These are phyloP conservation scores for Tremellales sp. DNA, from an alignment of 1,284 basidiomycete species.

Conservation along the genomic window DNA sequence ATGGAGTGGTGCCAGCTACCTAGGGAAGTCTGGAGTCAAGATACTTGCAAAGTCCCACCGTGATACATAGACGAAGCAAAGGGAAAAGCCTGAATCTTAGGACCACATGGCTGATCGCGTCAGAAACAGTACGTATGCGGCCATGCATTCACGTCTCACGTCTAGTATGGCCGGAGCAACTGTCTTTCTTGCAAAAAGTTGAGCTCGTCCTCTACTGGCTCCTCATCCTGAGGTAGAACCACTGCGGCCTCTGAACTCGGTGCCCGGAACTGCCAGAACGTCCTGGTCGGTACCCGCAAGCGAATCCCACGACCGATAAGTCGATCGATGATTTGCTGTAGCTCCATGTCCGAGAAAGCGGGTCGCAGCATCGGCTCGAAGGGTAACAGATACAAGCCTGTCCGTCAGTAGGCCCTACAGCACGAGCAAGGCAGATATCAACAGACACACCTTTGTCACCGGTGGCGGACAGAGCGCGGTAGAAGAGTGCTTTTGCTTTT, in stretches of 20 bases:
- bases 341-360: conserved; percentile 64
- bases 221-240: conserved; percentile 24
- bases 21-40: conserved; percentile 69
- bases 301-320: no score
- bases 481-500: conserved; percentile 71
- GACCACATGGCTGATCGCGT: not conserved
- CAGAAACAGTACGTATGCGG: no score
- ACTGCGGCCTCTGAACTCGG: conserved; percentile 47
- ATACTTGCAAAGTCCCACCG: conserved; percentile 41
- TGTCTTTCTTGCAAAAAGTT: conserved; percentile 35
- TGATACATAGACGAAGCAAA: not conserved
- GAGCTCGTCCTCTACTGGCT: conserved; percentile 34
- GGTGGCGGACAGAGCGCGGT: conserved; percentile 73
- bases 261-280: no score
- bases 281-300: conserved; percentile 63
- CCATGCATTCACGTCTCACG: no score
- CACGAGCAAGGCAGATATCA: no score
- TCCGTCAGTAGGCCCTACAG: no score
- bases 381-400: conserved; percentile 80
- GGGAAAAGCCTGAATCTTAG: no score
- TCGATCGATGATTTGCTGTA: conserved; percentile 66
- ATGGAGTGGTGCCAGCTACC: conserved; percentile 85
- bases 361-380: conserved; percentile 65
- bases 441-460: no score
- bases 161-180: conserved; percentile 41